Conservation (phyloP, 225 moss, liverwort and hornwort genomes). For the Polytrichum formosum region DNA sequence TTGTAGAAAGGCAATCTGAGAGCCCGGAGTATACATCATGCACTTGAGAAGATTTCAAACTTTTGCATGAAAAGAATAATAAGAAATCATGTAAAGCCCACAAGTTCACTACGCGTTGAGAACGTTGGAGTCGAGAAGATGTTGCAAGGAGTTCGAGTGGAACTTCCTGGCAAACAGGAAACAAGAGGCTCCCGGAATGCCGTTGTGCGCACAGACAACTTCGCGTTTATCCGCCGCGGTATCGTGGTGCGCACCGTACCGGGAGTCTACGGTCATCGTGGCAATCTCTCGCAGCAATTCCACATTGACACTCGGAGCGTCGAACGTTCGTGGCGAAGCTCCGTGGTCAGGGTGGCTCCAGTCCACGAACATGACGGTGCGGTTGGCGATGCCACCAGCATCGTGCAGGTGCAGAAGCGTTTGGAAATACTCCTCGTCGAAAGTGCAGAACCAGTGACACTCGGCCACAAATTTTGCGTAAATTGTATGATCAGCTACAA, state of each 20-base stretch:
- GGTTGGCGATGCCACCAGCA: conserved; percentile 25
- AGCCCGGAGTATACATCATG: no score
- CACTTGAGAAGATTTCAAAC: no score
- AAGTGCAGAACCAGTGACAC: conserved; percentile 27
- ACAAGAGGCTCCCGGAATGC: conserved; percentile 19
- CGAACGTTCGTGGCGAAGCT: conserved; percentile 22
- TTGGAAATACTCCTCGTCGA: conserved; percentile 44
- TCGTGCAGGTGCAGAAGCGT: conserved; percentile 38
- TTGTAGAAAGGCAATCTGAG: no score
- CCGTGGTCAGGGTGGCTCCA: conserved; percentile 26
- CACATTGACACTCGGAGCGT: neutral
- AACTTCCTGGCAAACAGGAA: conserved; percentile 44
- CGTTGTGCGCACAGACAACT: conserved; percentile 24
- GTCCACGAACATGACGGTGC: conserved; percentile 38
- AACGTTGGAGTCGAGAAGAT: neutral
- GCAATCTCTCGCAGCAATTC: conserved; percentile 21
- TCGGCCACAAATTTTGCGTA: conserved; percentile 27
- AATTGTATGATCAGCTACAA: conserved; percentile 19
- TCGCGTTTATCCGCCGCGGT: conserved; percentile 2
- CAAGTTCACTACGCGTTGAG: neutral
- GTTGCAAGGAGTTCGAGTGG: conserved; percentile 1
- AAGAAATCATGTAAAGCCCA: no score
- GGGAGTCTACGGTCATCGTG: conserved; percentile 16
- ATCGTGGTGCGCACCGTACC: conserved; percentile 19
- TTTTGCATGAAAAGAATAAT: no score